A percentile compares a stretch with the other conserved stretches of the same genome.
phyloP scores from a whole-genome alignment of 2,329 filamentous ascomycete genomes.

The Colletotrichum acutatum region DNA sequence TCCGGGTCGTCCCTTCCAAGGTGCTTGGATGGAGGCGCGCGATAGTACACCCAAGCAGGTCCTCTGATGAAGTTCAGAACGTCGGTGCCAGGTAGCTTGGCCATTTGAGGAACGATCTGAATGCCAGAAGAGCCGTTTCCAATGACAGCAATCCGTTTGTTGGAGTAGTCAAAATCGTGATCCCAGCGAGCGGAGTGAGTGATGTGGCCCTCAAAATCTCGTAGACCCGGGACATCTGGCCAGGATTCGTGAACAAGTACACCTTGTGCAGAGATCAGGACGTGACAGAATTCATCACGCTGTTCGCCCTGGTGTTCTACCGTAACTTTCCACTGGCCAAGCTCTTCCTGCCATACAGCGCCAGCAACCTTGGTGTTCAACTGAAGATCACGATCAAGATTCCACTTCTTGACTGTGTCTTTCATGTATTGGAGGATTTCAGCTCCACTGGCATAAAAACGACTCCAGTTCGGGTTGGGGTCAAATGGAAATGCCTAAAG shows the following conservation, averaged over 20 bases:
- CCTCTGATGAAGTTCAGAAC: constrained; percentile 45
- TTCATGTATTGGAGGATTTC: constrained; percentile 69
- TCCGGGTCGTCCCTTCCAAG: constrained; percentile 43
- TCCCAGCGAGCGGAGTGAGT: constrained; percentile 50
- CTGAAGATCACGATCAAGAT: constrained; percentile 49
- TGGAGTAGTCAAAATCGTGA: constrained; percentile 39
- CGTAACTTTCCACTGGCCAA: constrained; percentile 38
- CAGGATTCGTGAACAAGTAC: constrained; percentile 49
- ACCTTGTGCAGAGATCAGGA: constrained; percentile 36
- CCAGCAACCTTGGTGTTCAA: constrained; percentile 46
- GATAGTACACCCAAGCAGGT: constrained; percentile 50
- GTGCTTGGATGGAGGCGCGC: constrained; percentile 45
- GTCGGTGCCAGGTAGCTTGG: background rate
- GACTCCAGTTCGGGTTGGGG: background rate
- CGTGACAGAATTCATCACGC: constrained; percentile 36
- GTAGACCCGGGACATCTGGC: constrained; percentile 57
- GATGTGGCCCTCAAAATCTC: constrained; percentile 48
- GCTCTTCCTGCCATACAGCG: constrained; percentile 41
- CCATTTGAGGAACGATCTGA: background rate
- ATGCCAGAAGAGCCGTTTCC: background rate
- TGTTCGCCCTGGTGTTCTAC: constrained; percentile 32
- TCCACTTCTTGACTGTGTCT: constrained; percentile 54
- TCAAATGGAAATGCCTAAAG: background rate
- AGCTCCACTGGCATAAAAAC: constrained; percentile 63
- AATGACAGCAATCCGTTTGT: constrained; percentile 37